These are phyloP conservation scores for Aurifilum marmelostoma DNA, from an alignment of 2,329 filamentous ascomycete species.

Conservation along the genomic window DNA sequence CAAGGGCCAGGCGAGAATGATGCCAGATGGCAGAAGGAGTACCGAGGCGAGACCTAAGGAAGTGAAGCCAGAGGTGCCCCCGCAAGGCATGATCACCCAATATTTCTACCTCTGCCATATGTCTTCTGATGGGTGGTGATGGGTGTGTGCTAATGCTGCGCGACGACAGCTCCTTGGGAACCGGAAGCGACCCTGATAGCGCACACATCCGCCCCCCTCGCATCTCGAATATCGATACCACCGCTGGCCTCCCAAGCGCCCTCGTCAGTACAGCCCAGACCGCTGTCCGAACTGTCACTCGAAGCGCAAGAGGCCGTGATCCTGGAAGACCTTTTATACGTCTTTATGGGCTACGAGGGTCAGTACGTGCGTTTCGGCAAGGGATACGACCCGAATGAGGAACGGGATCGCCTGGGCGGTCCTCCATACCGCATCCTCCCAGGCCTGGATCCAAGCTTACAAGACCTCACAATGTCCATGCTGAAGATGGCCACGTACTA, in stretches of 20 bases:
- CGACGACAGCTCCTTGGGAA: constrained; percentile 64
- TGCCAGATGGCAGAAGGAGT: constrained; percentile 45
- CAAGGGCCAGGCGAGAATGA: constrained; percentile 39
- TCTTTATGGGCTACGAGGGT: constrained; percentile 98
- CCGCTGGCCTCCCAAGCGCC: constrained; percentile 77
- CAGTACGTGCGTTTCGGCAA: constrained; percentile 90
- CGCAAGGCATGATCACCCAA: constrained; percentile 48
- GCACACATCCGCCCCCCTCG: constrained; percentile 71
- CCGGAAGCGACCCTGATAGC: constrained; percentile 76
- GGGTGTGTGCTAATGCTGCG: constrained; percentile 35
- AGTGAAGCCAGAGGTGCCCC: constrained; percentile 48
- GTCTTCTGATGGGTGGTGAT: neutral
- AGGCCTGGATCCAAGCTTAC: constrained; percentile 87
- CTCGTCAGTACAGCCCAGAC: constrained; percentile 65
- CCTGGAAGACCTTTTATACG: constrained; percentile 87
- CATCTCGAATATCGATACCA: constrained; percentile 58
- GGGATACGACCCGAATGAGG: constrained; percentile 79
- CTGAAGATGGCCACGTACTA: constrained; percentile 94
- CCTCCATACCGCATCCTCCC: constrained; percentile 78
- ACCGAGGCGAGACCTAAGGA: constrained; percentile 51
- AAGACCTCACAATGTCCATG: constrained; percentile 86
- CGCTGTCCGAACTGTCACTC: constrained; percentile 71
- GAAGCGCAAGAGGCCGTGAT: constrained; percentile 86
- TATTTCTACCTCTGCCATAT: neutral
- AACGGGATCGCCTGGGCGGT: constrained; percentile 84